phyloP scores from a whole-genome alignment of 208 protist genomes.

The Acanthamoeba sp. region DNA sequence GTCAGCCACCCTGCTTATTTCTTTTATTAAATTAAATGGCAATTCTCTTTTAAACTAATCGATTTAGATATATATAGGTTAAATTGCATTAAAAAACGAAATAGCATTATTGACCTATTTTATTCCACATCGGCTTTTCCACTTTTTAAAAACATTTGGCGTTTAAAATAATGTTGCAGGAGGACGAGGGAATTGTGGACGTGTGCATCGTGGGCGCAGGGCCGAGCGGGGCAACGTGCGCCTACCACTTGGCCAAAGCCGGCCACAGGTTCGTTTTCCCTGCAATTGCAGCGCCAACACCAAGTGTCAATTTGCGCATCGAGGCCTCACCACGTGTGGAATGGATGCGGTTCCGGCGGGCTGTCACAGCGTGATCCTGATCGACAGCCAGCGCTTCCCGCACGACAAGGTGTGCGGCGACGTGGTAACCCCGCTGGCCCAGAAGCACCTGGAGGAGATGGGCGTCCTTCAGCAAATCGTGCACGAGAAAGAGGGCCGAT shows the following conservation, averaged over 20 bases:
- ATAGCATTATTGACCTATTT: no score
- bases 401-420: slow-evolving; percentile 75
- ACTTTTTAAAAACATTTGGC: not conserved
- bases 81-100: no score
- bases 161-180: not conserved
- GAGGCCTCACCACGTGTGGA: not conserved
- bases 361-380: slow-evolving; percentile 13
- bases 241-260: slow-evolving; percentile 56
- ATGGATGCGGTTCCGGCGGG: not conserved
- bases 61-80: no score
- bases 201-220: slow-evolving; percentile 73
- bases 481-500: slow-evolving; percentile 69
- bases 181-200: slow-evolving; percentile 18
- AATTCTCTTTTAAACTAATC: not conserved
- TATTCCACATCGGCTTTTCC: no score
- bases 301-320: no score
- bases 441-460: slow-evolving; percentile 70
- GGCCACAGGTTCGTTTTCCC: not conserved
- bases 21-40: not conserved
- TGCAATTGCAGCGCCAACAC: no score
- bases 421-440: slow-evolving; percentile 61
- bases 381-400: slow-evolving; percentile 66
- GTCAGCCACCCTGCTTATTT: not conserved
- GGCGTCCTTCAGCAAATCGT: slow-evolving; percentile 64
- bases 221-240: slow-evolving; percentile 56